These are phyloP conservation scores for Puccinia novopanici DNA, from an alignment of 1,284 basidiomycete genomes.

Conservation along the genomic window DNA sequence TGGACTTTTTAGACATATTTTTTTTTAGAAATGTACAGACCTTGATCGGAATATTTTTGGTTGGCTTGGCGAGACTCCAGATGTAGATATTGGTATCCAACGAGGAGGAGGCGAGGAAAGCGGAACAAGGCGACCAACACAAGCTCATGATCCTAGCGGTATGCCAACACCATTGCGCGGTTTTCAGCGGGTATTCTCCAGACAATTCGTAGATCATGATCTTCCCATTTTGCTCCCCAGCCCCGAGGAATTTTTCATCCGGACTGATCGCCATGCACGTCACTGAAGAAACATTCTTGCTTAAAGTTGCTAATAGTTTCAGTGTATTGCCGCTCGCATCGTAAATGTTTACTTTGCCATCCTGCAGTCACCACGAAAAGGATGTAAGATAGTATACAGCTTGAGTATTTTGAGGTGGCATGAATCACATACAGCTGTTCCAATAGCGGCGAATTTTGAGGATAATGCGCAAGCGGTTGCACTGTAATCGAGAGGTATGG, in stretches of 20 bases:
- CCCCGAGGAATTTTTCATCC: slow-evolving; percentile 62
- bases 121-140: slow-evolving; percentile 73
- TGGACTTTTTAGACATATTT: slow-evolving; percentile 40
- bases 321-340: slow-evolving; percentile 53
- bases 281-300: slow-evolving; percentile 72
- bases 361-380: slow-evolving; percentile 61
- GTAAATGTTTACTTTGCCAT: slow-evolving; percentile 73
- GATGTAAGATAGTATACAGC: neutral
- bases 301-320: slow-evolving; percentile 62
- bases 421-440: slow-evolving; percentile 67
- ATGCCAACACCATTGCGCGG: slow-evolving; percentile 82
- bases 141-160: slow-evolving; percentile 77
- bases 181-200: slow-evolving; percentile 65
- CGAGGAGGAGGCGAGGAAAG: slow-evolving; percentile 79
- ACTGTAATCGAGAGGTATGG: slow-evolving; percentile 65
- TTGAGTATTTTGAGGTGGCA: neutral
- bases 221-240: slow-evolving; percentile 71
- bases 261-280: slow-evolving; percentile 79
- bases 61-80: slow-evolving; percentile 76
- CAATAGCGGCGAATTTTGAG: slow-evolving; percentile 68
- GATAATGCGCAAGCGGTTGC: slow-evolving; percentile 67
- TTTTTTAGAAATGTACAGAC: slow-evolving; percentile 57
- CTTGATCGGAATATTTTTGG: slow-evolving; percentile 78
- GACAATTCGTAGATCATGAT: slow-evolving; percentile 75
- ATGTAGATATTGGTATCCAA: slow-evolving; percentile 89